Conservation (phyloP, 371 early-diverging fungal genomes). For the Mucor plumbeus region DNA sequence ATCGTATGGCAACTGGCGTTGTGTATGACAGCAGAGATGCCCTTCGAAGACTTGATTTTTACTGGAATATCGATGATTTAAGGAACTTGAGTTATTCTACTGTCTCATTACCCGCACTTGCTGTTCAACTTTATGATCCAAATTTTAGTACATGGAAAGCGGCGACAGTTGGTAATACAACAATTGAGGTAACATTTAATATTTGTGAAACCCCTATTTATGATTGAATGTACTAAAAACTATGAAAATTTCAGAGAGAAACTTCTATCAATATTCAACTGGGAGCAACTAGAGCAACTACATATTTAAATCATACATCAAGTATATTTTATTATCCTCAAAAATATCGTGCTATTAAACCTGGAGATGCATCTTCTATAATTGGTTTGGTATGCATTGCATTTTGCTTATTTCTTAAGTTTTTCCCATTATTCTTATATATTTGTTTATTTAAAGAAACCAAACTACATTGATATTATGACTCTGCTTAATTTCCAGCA, state of each 20-base stretch:
- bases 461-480: conserved; percentile 38
- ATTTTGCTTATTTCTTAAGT: neutral
- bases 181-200: conserved; percentile 27
- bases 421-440: neutral
- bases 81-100: conserved; percentile 21
- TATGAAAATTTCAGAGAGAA: conserved; percentile 12
- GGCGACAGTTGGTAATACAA: conserved; percentile 21
- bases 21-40: conserved; percentile 19
- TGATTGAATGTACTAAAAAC: neutral
- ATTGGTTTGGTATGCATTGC: conserved; percentile 39
- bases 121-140: conserved; percentile 38
- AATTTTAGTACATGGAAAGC: conserved; percentile 36
- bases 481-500: conserved; percentile 32
- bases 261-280: conserved; percentile 26
- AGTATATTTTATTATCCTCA: conserved; percentile 32
- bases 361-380: conserved; percentile 29
- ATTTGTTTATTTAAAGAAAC: conserved; percentile 21
- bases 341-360: conserved; percentile 40
- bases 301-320: conserved; percentile 33
- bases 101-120: conserved; percentile 38
- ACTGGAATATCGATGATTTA: conserved; percentile 41
- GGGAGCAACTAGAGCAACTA: conserved; percentile 33
- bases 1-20: conserved; percentile 29
- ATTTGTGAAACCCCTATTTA: neutral
- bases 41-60: conserved; percentile 44